A percentile compares a stretch with the other conserved stretches of the same genome.
phyloP scores from a whole-genome alignment of 2,329 filamentous ascomycete species.

The Epichloe amarillans region DNA sequence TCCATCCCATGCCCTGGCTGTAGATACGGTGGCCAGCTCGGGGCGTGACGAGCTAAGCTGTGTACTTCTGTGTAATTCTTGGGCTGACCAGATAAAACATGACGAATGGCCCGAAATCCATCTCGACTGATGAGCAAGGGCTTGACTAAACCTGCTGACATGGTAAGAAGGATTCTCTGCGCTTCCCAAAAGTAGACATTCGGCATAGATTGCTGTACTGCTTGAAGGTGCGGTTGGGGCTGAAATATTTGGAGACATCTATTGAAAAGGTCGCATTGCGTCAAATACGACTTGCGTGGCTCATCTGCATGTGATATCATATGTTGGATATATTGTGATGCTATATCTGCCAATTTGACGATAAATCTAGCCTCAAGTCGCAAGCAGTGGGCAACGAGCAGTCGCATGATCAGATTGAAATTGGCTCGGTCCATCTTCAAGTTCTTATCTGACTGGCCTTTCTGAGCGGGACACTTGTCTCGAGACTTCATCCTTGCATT shows the following conservation, averaged over 20 bases:
- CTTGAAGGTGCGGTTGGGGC: slow-evolving; percentile 12
- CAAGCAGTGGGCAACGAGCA: slow-evolving; percentile 18
- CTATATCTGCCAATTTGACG: slow-evolving; percentile 16
- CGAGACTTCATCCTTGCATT: not conserved
- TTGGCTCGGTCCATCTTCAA: slow-evolving; percentile 9
- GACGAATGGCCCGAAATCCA: slow-evolving; percentile 41
- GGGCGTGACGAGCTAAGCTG: slow-evolving; percentile 32
- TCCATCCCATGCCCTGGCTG: slow-evolving; percentile 45
- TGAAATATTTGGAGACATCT: slow-evolving; percentile 14
- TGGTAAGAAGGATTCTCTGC: slow-evolving; percentile 37
- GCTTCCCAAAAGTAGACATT: slow-evolving; percentile 38
- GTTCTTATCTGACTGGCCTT: not conserved
- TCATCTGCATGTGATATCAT: slow-evolving; percentile 7
- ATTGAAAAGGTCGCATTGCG: slow-evolving; percentile 21
- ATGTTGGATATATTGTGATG: slow-evolving; percentile 15
- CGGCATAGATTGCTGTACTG: slow-evolving; percentile 13
- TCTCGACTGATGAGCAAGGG: slow-evolving; percentile 35
- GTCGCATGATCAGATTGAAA: slow-evolving; percentile 13
- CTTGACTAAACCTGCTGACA: slow-evolving; percentile 34
- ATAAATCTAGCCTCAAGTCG: slow-evolving; percentile 21
- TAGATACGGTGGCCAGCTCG: slow-evolving; percentile 49
- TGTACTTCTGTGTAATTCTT: slow-evolving; percentile 38
- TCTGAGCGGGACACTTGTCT: slow-evolving; percentile 2
- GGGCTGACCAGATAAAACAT: slow-evolving; percentile 37
- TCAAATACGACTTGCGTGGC: slow-evolving; percentile 12